phyloP scores from a whole-genome alignment of 1,139 yeast species.

The Pichiaceae sp. region DNA sequence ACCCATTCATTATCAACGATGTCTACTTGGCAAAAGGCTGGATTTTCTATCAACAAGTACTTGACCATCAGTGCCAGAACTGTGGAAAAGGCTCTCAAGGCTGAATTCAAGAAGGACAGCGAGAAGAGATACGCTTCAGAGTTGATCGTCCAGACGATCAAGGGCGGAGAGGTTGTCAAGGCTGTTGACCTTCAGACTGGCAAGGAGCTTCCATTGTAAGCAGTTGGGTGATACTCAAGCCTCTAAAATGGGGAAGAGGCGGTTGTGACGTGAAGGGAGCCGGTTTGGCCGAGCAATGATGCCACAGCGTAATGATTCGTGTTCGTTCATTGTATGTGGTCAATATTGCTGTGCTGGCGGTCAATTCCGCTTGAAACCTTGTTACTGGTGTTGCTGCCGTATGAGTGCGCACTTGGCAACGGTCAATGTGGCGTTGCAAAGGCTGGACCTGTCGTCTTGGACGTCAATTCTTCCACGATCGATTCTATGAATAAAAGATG shows the following conservation, averaged over 20 bases:
- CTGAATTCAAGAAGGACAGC: constrained; percentile 70
- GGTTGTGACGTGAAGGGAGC: neutral
- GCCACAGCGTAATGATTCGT: too few relatives aligned
- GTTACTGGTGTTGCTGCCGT: too few relatives aligned
- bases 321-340: too few relatives aligned
- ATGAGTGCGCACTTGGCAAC: too few relatives aligned
- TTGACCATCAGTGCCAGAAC: constrained; percentile 87
- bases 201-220: constrained; percentile 10
- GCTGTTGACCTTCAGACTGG: constrained; percentile 18
- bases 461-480: too few relatives aligned
- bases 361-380: too few relatives aligned
- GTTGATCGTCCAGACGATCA: constrained; percentile 65
- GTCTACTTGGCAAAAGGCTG: constrained; percentile 78
- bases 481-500: too few relatives aligned
- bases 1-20: neutral
- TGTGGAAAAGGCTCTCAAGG: constrained; percentile 82
- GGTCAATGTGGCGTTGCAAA: too few relatives aligned
- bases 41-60: constrained; percentile 83
- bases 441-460: too few relatives aligned
- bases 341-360: too few relatives aligned
- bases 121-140: constrained; percentile 73
- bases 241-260: neutral
- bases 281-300: neutral
- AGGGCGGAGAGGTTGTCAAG: constrained; percentile 45
- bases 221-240: neutral